Evolutionary conservation across 306 rosid genomes (phyloP).

Genomic region (Macrotyloma uniflorum): DNA sequence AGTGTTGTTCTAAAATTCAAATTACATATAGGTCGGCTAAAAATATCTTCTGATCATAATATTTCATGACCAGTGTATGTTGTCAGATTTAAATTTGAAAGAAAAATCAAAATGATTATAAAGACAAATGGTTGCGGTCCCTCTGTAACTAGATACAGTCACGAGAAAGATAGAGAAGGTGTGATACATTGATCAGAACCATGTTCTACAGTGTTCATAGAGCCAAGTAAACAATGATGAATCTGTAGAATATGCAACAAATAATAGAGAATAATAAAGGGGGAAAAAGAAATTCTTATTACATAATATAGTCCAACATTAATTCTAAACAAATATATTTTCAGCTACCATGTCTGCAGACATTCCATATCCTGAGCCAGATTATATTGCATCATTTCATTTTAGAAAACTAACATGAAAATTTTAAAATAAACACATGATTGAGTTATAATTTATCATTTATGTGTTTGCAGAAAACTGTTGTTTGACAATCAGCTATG

Average conservation of each 20-base stretch:
- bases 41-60: not conserved
- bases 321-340: constrained; percentile 6
- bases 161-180: not conserved
- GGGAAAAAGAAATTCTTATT: not conserved
- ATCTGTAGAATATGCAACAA: constrained; percentile 9
- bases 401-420: not conserved
- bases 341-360: constrained; percentile 13
- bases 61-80: not conserved
- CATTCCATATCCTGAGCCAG: constrained; percentile 8
- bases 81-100: constrained; percentile 11
- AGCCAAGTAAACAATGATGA: constrained; percentile 3
- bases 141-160: not conserved
- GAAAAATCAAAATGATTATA: not conserved
- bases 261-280: constrained; percentile 9
- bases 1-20: not conserved
- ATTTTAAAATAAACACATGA: constrained; percentile 12
- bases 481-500: not conserved
- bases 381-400: not conserved
- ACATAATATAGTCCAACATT: not conserved
- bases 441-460: not conserved
- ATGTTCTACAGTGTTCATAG: not conserved
- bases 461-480: not conserved
- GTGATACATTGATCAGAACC: not conserved
- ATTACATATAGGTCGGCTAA: not conserved
- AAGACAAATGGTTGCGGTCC: constrained; percentile 38